phyloP scores from a whole-genome alignment of 129 eudicot species.

The Ambrosia artemisiifolia region DNA sequence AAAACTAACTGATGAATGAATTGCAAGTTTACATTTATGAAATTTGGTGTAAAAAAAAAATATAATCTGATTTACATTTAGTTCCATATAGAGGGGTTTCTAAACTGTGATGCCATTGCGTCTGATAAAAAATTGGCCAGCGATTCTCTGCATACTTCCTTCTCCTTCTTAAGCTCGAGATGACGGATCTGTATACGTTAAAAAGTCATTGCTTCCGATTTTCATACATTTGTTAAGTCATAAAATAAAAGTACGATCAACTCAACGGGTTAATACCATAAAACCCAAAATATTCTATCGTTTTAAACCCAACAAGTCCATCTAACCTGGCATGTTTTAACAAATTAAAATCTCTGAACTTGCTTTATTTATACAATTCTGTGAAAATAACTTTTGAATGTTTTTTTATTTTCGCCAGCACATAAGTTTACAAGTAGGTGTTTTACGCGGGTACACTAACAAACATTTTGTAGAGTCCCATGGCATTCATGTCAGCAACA shows the following conservation, averaged over 20 bases:
- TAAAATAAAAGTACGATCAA: not conserved
- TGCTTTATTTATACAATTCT: not conserved
- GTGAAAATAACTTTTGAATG: not conserved
- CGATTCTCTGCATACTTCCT: constrained; percentile 61
- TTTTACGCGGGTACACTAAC: no score
- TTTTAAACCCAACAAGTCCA: not conserved
- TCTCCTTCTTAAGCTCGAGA: constrained; percentile 81
- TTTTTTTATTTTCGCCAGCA: not conserved
- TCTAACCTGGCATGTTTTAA: not conserved
- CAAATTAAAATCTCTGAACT: not conserved
- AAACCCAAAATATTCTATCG: not conserved
- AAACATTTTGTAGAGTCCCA: not conserved
- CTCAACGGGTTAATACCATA: not conserved
- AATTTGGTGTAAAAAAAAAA: not conserved
- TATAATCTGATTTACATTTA: constrained; percentile 4
- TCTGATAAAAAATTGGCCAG: constrained; percentile 68
- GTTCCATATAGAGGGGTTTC: constrained; percentile 84
- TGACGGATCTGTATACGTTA: constrained; percentile 65
- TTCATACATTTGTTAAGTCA: constrained; percentile 1
- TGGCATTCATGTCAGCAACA: not conserved
- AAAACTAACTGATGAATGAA: no score
- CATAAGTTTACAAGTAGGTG: not conserved
- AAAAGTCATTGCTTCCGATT: not conserved
- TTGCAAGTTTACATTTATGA: no score
- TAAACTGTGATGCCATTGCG: constrained; percentile 80